phyloP scores from a whole-genome alignment of 352 stramenopile genomes.

The Globisporangium okanoganense region DNA sequence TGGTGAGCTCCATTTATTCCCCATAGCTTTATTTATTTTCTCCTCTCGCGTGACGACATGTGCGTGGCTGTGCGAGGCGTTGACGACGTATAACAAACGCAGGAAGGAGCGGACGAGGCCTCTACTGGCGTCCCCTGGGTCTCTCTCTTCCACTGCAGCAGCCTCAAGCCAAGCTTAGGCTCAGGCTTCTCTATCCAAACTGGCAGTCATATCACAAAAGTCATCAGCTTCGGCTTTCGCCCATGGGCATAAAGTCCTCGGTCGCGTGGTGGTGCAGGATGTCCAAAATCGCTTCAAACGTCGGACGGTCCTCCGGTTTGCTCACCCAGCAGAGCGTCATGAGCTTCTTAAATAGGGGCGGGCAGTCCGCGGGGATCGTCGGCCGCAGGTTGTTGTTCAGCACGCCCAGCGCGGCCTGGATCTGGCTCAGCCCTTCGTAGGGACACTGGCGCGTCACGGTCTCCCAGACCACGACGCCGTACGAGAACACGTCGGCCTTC shows the following conservation, averaged over 20 bases:
- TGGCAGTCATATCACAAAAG: background rate
- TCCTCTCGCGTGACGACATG: background rate
- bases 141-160: background rate
- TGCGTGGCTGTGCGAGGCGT: background rate
- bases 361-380: conserved; percentile 70
- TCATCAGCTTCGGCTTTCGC: conserved; percentile 6
- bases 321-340: conserved; percentile 85
- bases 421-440: conserved; percentile 89
- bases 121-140: background rate
- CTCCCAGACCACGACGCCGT: conserved; percentile 83
- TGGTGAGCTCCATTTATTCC: background rate
- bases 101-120: background rate
- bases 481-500: conserved; percentile 87
- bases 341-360: conserved; percentile 76
- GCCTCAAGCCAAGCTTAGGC: background rate
- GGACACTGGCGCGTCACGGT: conserved; percentile 89
- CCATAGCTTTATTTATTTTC: background rate
- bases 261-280: conserved; percentile 37
- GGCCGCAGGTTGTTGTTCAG: conserved; percentile 87
- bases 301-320: conserved; percentile 69
- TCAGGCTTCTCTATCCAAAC: background rate
- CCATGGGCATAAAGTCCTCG: conserved; percentile 19
- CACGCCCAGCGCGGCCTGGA: conserved; percentile 83
- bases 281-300: conserved; percentile 78
- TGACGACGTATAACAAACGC: background rate